Base-by-base conservation (phyloP, 305 asterid species). In the Andrographis paniculata region DNA sequence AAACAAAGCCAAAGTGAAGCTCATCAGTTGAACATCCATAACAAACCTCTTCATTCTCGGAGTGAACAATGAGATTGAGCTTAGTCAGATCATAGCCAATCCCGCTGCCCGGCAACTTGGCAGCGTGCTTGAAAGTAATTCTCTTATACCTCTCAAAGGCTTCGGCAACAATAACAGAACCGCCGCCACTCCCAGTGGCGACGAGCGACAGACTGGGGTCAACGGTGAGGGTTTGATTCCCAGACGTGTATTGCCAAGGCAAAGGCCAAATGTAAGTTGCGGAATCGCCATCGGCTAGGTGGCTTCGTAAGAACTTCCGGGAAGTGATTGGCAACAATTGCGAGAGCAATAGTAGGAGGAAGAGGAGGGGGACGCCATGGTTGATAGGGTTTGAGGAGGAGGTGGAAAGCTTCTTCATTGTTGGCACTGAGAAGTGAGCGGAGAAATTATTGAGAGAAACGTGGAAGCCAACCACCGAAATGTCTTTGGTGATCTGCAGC, bases 191-290 rank as follows among this genome's bases (percentile, higher is more conserved):
- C 17, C 92, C 92, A n/a, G 58, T 53, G 31, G 76, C 42, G 14
- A 61, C 59, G 17, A 88, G 74, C 37, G 70, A 57, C 7, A 88
- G 67, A 53, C 75, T 70, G 15, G 95, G 97, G 70, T 81, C 76
- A 52, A 88, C 89, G 45, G 81, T 66, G 69, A 88, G 79, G 17
- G 89, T 79, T 52, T 68, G 67, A 59, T 81, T 84, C 40, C 93
- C 95, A 65, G 37, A 79, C 58, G 92, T 81, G 78, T 65, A 77
- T 4, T 75, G 61, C 42, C 58, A 61, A 14, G 97, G 97, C 66
- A 84, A 48, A 5, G 95, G 97, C 95, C 95, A 88, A 22, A 88
- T 20, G 52, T 69, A 79, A 9, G 77, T 62, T 28, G 70, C 77
- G 38, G 83, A 56, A 13, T 71, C 84, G 22, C 60, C 65, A 57